Evolutionary conservation across 1,139 yeast genomes (phyloP), one percentile per base, ranked within the genome.

Genomic region (Magnusiomyces fungicola): DNA sequence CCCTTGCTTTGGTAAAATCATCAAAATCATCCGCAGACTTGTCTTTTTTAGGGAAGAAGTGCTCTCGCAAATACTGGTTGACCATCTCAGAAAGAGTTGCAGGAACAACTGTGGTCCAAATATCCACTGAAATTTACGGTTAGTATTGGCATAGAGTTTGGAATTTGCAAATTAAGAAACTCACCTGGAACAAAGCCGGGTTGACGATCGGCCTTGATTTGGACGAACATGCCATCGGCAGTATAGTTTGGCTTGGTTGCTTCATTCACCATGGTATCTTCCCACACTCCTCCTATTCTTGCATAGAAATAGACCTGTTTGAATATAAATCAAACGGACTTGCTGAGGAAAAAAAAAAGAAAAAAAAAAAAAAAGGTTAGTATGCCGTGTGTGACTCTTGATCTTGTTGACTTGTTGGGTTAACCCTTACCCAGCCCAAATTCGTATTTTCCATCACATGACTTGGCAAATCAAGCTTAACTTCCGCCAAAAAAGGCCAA

Each of bases 91-190:
- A 74, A 10, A 65, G 61, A 50, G 59, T 62, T 0, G 83, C 78
- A 6, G 70, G 63, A 6, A 80, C 72, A 27, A 65, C 65, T 4
- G 76, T 66, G 1, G 78, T 69, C 94, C 95, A 86, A 1, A 48
- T 51, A 9, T 43, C 43, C 34, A 49, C 48, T 48, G 33, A 22
- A 32, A 32, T 5, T 5, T 5, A 5, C n/a, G 9, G 9, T 9
- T 7, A 18, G 9, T 32, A 32, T 12, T 32, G 9, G 6, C 16
- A 32, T 32, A 9, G 16, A n/a, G 30, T 27, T 32, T 14, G 9
- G 16, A 5, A 32, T n/a, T 32, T n/a, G 16, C n/a, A 14, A 9
- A 14, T 6, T 32, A 12, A 5, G 5, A 12, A 12, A 32, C 36
- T 7, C n/a, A 32, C 36, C 36, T 7, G 36, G 9, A 14, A 32